Evolutionary conservation across 148 eudicot species (phyloP), one percentile per base, ranked within the genome.

Genomic region (Chenopodium album): DNA sequence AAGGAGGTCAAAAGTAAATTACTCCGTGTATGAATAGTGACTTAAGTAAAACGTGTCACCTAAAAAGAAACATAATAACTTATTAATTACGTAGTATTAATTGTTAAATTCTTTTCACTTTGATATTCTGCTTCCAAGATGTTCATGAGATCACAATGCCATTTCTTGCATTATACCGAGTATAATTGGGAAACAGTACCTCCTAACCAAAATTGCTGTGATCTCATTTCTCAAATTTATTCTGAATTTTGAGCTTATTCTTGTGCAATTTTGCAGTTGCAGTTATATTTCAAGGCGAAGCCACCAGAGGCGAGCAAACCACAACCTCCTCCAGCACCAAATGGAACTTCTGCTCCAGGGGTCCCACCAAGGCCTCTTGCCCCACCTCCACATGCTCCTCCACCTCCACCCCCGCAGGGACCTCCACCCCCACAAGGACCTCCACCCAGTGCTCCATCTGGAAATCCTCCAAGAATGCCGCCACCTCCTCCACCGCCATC

Each of bases 291-390:
- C 91, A 96, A 96, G 89, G 65, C 86, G 16, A 96, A 96, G 90
- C 95, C 98, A 83, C 95, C 98, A 63, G 99, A 96, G 84, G 69
- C 95, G 41, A 95, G 87, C 89, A 93, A 92, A 85, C 91, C 92
- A 31, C 96, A 80, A 79, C 91, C 96, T 31, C 82, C 92, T 80
- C 87, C 91, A 20, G 66, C 91, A 50, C 83, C 90, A 41, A 90
- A 88, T 70, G 94, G 89, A 56, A 82, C 91, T 71, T 81, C 89
- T 60, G 95, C 94, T 29, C 97, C 97, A n/a, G 97, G 97, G 48
- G 90, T 87, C 74, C 93, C 92, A 19, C 90, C 98, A 50, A 80
- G 87, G 81, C 89, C 94, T 73, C 68, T 82, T 79, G 89, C 90
- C 0, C 94, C 91, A 20, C 91, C 94, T 3, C 89, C 91, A 3